phyloP scores from a whole-genome alignment of 1,284 basidiomycete species.

The Agaricales sp. region DNA sequence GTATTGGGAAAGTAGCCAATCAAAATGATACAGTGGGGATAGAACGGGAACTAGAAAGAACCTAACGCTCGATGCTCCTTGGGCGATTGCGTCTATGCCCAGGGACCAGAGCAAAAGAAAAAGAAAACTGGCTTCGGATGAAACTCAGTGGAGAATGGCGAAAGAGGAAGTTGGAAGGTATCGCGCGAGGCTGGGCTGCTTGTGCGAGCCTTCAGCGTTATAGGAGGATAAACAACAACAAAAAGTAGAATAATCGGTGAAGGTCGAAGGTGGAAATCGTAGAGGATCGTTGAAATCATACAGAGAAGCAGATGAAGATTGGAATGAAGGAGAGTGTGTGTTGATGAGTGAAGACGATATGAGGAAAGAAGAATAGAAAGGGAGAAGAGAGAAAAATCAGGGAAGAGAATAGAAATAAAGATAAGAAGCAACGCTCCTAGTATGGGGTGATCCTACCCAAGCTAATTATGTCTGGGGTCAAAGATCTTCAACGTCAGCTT shows the following conservation, averaged over 20 bases:
- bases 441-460: neutral
- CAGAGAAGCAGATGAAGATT: no score
- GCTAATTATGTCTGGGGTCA: conserved; percentile 8
- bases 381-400: neutral
- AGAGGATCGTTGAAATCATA: neutral
- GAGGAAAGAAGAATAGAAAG: neutral
- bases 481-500: conserved; percentile 24
- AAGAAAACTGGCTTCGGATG: neutral
- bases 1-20: no score
- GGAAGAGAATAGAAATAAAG: neutral
- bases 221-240: neutral
- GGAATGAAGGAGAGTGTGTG: neutral
- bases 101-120: neutral
- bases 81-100: neutral
- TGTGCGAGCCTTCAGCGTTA: neutral
- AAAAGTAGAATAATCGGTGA: neutral
- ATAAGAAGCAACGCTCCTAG: neutral
- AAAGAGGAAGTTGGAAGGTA: neutral
- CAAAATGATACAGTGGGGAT: no score
- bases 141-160: neutral
- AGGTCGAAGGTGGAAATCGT: neutral
- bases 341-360: neutral
- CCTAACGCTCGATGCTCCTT: neutral
- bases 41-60: no score
- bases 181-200: neutral